Conservation (phyloP, 257 asterid species). For the Solanum paucissectum region DNA sequence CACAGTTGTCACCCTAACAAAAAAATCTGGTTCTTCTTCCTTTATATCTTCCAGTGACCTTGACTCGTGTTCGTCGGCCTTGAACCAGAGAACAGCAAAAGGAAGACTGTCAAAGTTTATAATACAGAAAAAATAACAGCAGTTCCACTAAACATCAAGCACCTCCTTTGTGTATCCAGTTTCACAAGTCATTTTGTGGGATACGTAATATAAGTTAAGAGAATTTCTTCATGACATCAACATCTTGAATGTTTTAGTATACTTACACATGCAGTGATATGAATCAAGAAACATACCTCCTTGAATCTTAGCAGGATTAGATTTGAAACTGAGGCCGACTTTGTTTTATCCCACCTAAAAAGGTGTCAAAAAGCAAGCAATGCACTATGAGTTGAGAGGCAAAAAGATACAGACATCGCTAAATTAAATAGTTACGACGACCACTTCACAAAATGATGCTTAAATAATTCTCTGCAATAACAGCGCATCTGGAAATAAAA, state of each 20-base stretch:
- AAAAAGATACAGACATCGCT: background rate
- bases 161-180: background rate
- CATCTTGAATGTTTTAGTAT: background rate
- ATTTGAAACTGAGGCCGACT: slow-evolving; percentile 78
- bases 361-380: background rate
- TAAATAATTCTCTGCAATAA: background rate
- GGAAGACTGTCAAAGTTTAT: background rate
- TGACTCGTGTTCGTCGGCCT: slow-evolving; percentile 96
- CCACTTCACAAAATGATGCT: background rate
- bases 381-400: slow-evolving; percentile 1
- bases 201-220: background rate
- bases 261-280: background rate
- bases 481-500: background rate
- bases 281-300: slow-evolving; percentile 43
- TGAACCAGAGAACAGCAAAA: slow-evolving; percentile 2
- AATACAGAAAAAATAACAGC: background rate
- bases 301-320: slow-evolving; percentile 71
- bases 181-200: background rate
- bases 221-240: background rate
- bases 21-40: slow-evolving; percentile 65
- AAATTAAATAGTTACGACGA: background rate
- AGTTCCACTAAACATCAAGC: background rate
- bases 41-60: slow-evolving; percentile 58
- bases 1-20: slow-evolving; percentile 55
- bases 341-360: slow-evolving; percentile 77